Evolutionary conservation across 2,329 filamentous ascomycete species (phyloP), one percentile per base, ranked within the genome.

Genomic region (Zarea fungicola): DNA sequence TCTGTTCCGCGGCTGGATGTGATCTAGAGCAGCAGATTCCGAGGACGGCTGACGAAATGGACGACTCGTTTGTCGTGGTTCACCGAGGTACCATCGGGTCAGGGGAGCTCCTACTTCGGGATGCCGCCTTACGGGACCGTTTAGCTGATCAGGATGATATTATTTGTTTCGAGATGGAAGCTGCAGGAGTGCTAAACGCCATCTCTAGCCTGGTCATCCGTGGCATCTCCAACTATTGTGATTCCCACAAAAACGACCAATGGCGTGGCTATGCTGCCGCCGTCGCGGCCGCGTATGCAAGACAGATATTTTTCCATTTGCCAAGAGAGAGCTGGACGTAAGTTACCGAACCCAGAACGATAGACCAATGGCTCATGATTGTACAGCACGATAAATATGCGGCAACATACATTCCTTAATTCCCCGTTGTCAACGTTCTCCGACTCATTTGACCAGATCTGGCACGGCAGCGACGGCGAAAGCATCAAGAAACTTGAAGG

Each of bases 81-180:
- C 52, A 57, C 35, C 41, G 50, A 46, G 56, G 56, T 5, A 56
- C 50, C 18, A 52, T 58, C 23, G 54, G 54, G 28, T 57, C 54
- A 3, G 45, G 52, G 3, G 51, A 56, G 36, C 32, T 53, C 14
- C 42, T 57, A 3, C 14, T 56, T 2, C 55, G 55, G 37, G 26
- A 53, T 39, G 49, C 50, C 10, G 44, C n/a, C n/a, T 16, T 50
- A 40, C 52, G 56, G 36, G 52, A 58, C 19, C 5, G 22, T 3
- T 35, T 57, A 16, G 42, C 52, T 18, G 14, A 35, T 37, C 19
- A 51, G 18, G 13, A 52, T n/a, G 41, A 29, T 14, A 28, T 57
- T 4, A 34, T 57, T 3, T 57, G 52, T 39, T 57, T 57, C 18
- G 54, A 57, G 48, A 55, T 49, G 52, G 55, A 54, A 31, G 55